Evolutionary conservation across 306 rosid genomes (phyloP), one percentile per base, ranked within the genome.

Genomic region (Clitoria ternatea): DNA sequence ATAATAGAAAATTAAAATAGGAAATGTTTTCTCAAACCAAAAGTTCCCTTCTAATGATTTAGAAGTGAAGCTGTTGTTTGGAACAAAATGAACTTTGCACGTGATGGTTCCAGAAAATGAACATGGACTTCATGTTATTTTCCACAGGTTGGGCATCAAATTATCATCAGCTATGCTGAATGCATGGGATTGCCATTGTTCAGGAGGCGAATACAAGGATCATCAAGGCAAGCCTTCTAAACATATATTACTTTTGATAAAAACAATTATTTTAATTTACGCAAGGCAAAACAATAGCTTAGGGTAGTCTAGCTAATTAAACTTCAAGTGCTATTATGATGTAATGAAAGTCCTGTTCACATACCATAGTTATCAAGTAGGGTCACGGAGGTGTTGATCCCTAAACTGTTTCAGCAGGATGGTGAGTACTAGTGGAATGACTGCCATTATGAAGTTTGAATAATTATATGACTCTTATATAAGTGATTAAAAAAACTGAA

Each of bases 121-220:
- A 20, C 53, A 70, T 29, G 40, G 37, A 49, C 29, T 37, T 53
- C 32, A 68, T 54, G n/a, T 57, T 79, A 72, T 62, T 77, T 83
- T 80, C 42, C 23, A 39, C 82, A 93, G 98, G 98, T 93, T 79
- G 98, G 98, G 72, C 98, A 93, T 83, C 98, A 93, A 81, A 93
- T 93, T 72, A 74, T 93, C 61, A 79, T 85, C 72, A 65, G 84
- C 67, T 93, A 88, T 64, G 97, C 97, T 24, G 92, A 93, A 82
- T 93, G 98, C 89, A 93, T 90, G 98, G 94, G 98, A 69, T 64
- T 93, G 68, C 98, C 98, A 47, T 79, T 93, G 86, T 93, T 90
- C 74, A 85, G 98, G 82, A 89, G 88, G 86, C 74, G 90, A 78
- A 90, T 93, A 73, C 91, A 80, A 79, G 98, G 98, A 82, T 90